Evolutionary conservation across 1,284 basidiomycete species (phyloP).

Genomic region (Lentinula novae-zelandiae): DNA sequence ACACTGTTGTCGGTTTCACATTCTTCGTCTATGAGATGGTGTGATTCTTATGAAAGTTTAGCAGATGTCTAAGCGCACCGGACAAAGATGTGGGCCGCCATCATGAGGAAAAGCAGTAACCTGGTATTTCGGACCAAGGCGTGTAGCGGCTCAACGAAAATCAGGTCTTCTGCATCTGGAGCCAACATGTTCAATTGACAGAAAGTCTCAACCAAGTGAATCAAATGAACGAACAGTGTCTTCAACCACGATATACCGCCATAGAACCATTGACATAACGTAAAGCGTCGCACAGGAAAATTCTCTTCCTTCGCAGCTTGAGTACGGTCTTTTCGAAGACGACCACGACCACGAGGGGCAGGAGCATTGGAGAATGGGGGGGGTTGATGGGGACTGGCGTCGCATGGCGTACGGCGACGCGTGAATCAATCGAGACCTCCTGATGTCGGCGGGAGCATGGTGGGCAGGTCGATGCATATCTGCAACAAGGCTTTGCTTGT

Average conservation of each 20-base stretch:
- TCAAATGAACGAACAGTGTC: constrained; percentile 76
- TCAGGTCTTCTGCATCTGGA: constrained; percentile 88
- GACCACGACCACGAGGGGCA: constrained; percentile 60
- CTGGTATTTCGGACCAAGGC: constrained; percentile 87
- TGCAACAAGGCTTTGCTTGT: constrained; percentile 92
- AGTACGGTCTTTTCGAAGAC: constrained; percentile 67
- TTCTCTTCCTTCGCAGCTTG: constrained; percentile 75
- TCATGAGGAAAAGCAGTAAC: constrained; percentile 51
- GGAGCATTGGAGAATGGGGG: constrained; percentile 63
- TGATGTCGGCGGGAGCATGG: constrained; percentile 88
- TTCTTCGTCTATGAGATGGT: constrained; percentile 40
- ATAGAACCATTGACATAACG: constrained; percentile 68
- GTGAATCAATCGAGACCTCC: constrained; percentile 81
- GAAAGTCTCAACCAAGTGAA: neutral
- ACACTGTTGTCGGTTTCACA: constrained; percentile 74
- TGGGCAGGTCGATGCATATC: constrained; percentile 97
- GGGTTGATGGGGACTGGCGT: constrained; percentile 18
- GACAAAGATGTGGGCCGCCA: constrained; percentile 31
- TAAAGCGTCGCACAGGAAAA: constrained; percentile 76
- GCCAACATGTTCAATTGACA: constrained; percentile 2
- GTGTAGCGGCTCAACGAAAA: constrained; percentile 87
- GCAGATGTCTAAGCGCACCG: constrained; percentile 30
- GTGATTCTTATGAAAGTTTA: neutral
- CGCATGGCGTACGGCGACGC: constrained; percentile 50
- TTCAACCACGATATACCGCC: constrained; percentile 86